Base-by-base conservation (phyloP, 140 eudicot genomes). In the Bidens hawaiensis region DNA sequence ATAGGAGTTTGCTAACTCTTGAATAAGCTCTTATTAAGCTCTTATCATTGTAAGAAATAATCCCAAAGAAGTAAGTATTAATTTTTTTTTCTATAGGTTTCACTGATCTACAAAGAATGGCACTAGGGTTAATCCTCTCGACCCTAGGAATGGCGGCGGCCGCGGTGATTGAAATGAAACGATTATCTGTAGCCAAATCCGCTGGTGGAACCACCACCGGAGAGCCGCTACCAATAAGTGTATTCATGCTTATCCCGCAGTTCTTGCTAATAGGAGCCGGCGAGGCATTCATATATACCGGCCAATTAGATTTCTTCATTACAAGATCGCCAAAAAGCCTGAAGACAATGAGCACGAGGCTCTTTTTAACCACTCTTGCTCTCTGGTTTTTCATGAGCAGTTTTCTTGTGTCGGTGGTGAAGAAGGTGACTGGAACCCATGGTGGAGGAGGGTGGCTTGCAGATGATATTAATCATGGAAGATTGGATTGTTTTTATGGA, bases 281-380 rank as follows among this genome's bases (percentile, higher is more conserved):
- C 1, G 97, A 90, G 50, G 94, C 96, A 1, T 90, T 90, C 50
- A 90, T 87, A 53, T 90, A 90, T 74, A 90, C 97, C 0, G 97
- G 97, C 2, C 97, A 90, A 21, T 77, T 90, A 3, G 97, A 86
- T 62, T 90, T 90, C 81, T 90, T 90, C 88, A 87, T 90, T 48
- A 90, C 97, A 4, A 83, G 87, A 30, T 84, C 97, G 0, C 97
- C 97, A 1, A 90, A 90, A 71, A 81, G 94, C 48, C 87, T 90
- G 97, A 90, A 87, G 54, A 84, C 97, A 0, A 87, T 90, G 96
- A 90, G 96, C 86, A 87, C 97, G 0, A 94, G 97, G 17, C 85
- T 90, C 12, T 90, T 90, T 75, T 64, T 90, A 12, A 87, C 97
- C 1, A 90, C 97, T 0, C 79, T 90, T 17, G 70, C 97, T 0